These are phyloP conservation scores for Crithidia sp. DNA, from an alignment of 208 protist species.

Conservation along the genomic window DNA sequence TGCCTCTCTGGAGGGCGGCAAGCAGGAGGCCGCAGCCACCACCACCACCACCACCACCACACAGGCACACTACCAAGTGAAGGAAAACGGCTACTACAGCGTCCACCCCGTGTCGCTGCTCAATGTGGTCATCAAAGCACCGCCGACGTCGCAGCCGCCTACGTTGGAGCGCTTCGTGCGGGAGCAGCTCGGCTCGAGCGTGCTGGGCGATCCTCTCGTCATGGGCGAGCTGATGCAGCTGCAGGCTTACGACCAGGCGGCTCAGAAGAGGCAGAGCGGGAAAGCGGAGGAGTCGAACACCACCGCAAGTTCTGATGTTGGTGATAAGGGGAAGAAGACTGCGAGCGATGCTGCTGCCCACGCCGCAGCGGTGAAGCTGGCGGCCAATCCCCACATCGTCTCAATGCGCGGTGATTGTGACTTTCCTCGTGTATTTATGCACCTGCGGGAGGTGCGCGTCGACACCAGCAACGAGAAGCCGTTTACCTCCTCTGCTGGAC, in stretches of 20 bases:
- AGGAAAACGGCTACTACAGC: constrained; percentile 78
- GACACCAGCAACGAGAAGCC: constrained; percentile 18
- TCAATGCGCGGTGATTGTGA: constrained; percentile 82
- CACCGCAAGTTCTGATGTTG: neutral
- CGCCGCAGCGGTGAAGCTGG: constrained; percentile 26
- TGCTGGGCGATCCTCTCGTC: constrained; percentile 77
- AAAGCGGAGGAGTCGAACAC: too few species aligned
- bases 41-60: neutral
- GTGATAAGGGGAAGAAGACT: neutral
- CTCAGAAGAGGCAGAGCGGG: neutral
- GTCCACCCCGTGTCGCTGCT: constrained; percentile 81
- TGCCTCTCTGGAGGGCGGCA: neutral
- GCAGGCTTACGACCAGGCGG: neutral
- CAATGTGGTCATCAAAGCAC: constrained; percentile 61
- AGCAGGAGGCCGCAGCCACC: neutral
- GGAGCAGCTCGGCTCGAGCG: constrained; percentile 55
- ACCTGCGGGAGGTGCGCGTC: constrained; percentile 69
- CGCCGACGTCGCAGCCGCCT: constrained; percentile 61
- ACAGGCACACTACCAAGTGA: constrained; percentile 49
- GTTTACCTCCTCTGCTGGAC: neutral
- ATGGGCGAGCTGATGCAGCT: constrained; percentile 40
- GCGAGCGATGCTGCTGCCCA: constrained; percentile 17
- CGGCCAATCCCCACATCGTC: constrained; percentile 29
- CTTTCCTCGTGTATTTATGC: constrained; percentile 87
- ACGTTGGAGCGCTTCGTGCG: constrained; percentile 61